Evolutionary conservation across 768 basidiomycete species (phyloP), one percentile per base, ranked within the genome.

Genomic region (Kwoniella sp.): DNA sequence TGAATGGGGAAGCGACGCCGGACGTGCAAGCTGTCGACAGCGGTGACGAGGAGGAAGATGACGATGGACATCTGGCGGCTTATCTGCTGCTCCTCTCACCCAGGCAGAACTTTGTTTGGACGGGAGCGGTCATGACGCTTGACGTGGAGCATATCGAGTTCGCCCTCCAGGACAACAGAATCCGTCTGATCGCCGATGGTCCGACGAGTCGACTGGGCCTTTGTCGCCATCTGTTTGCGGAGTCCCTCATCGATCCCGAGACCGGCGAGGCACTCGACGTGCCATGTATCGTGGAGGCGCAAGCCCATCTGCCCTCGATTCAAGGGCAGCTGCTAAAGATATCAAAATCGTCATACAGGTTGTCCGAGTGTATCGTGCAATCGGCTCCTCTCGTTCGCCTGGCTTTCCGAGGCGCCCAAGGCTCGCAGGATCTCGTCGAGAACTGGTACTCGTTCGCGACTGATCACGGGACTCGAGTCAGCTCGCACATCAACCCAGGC

Each of bases 371-470:
- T 6, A 91, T 96, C 62, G 85, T 95, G 31, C 84, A 88, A 58
- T 93, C 95, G 0, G 88, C 93, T 7, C 84, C 91, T 54, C 82
- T 87, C 53, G 89, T 98, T 17, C 84, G 85, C 27, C 37, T 52
- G 1, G 59, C 63, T 4, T 64, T 76, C 14, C 34, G 46, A 20
- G 62, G 62, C 12, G 82, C 85, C 2, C 77, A 90, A 46, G 63
- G 67, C 12, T 63, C 69, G 0, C 91, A 92, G 68, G 92, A 95
- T 57, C 57, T 75, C 46, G 55, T 74, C 14, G 66, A 75, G 43
- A 92, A 88, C 69, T 99, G 93, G 90, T 98, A 88, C 67, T 76
- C 83, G 23, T 98, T 95, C 68, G 90, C 91, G n/a, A 71, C 73
- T 3, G 90, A 92, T 11, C 89, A 95, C 70, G 91, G 90, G 1